Conservation (phyloP, 495 filamentous ascomycete species). For the Margaritispora aquatica region DNA sequence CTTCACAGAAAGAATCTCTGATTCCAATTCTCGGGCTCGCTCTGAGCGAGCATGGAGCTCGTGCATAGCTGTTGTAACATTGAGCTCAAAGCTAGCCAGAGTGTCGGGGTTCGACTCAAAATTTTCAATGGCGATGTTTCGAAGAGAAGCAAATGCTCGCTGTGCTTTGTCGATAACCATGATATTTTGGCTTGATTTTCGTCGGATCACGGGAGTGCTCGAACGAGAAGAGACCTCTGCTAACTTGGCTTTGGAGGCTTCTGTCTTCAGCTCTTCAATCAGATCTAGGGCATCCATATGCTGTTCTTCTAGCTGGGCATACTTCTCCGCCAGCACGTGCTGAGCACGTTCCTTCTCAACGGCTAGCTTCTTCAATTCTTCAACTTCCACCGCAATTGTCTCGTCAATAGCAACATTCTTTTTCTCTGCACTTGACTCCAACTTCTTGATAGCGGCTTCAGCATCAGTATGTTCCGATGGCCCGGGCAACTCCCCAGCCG, state of each 20-base stretch:
- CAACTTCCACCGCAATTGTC: constrained; percentile 54
- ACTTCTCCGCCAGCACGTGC: constrained; percentile 63
- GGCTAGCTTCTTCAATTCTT: constrained; percentile 60
- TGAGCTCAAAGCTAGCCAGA: constrained; percentile 88
- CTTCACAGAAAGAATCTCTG: constrained; percentile 74
- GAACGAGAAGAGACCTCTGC: constrained; percentile 54
- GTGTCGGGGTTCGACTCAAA: constrained; percentile 75
- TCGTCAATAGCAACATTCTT: constrained; percentile 22
- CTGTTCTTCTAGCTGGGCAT: constrained; percentile 71
- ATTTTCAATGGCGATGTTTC: constrained; percentile 79
- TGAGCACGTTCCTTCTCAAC: constrained; percentile 73
- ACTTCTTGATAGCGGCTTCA: constrained; percentile 35
- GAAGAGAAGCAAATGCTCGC: constrained; percentile 81
- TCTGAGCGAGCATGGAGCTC: constrained; percentile 84
- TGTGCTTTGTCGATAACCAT: constrained; percentile 88
- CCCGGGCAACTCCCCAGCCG: constrained; percentile 75
- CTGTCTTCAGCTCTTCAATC: constrained; percentile 82
- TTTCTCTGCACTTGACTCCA: constrained; percentile 11
- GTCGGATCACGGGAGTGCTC: constrained; percentile 68
- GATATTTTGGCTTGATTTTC: constrained; percentile 90
- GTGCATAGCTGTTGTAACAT: constrained; percentile 87
- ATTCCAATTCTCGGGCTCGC: constrained; percentile 81
- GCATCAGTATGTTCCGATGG: constrained; percentile 56
- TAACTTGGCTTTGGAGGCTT: constrained; percentile 69
- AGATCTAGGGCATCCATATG: constrained; percentile 77